Evolutionary conservation across 352 stramenopile species (phyloP).

Genomic region (Globisporangium nodosum): DNA sequence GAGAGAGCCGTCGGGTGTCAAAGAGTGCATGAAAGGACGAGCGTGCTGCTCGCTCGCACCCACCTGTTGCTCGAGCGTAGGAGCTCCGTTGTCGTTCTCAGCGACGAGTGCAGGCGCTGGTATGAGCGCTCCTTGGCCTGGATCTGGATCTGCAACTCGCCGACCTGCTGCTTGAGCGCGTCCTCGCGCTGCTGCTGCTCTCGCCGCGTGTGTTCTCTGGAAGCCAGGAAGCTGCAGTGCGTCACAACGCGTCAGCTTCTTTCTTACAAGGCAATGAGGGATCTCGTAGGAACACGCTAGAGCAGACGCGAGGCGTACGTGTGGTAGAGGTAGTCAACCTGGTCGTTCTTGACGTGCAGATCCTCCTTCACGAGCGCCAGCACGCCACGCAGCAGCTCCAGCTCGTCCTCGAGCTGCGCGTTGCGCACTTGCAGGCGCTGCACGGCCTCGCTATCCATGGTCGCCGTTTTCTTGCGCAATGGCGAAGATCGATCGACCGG

Average conservation of each 20-base stretch:
- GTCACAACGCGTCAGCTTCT: too few species aligned
- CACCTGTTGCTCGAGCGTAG: slow-evolving; percentile 1
- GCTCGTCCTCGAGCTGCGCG: slow-evolving; percentile 17
- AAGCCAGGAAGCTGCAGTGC: slow-evolving; percentile 13
- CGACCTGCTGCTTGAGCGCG: slow-evolving; percentile 12
- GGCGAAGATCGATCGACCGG: too few species aligned
- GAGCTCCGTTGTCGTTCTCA: slow-evolving; percentile 7
- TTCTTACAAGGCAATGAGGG: too few species aligned
- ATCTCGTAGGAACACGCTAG: too few species aligned
- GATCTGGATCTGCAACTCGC: slow-evolving; percentile 16
- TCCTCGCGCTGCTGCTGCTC: slow-evolving; percentile 18
- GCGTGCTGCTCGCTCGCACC: too few species aligned
- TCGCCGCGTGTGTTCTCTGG: slow-evolving; percentile 17
- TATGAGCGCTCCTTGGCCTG: slow-evolving; percentile 9
- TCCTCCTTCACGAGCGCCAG: slow-evolving; percentile 25
- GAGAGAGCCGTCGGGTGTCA: too few species aligned
- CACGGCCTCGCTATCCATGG: not conserved
- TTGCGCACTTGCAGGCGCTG: slow-evolving; percentile 2
- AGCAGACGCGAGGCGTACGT: slow-evolving; percentile 9
- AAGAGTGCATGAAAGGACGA: too few species aligned
- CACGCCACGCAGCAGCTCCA: slow-evolving; percentile 23
- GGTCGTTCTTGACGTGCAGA: slow-evolving; percentile 28
- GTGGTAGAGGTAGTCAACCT: slow-evolving; percentile 26
- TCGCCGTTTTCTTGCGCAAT: too few species aligned
- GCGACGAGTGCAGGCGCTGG: slow-evolving; percentile 10